These are phyloP conservation scores for Dipteronia dyeriana DNA, from an alignment of 345 rosid species.

Conservation along the genomic window DNA sequence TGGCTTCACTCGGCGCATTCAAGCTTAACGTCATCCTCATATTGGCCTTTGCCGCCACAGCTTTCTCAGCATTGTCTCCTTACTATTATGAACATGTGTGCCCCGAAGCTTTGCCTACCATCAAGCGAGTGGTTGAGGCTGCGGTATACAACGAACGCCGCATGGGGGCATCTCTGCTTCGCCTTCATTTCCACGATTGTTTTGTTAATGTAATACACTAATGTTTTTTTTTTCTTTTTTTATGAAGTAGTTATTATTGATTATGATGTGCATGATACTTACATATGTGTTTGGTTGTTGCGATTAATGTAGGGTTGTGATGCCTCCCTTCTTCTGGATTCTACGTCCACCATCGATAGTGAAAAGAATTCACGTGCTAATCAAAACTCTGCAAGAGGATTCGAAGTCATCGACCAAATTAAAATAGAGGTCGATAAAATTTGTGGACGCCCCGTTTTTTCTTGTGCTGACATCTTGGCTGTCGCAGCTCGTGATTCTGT, in stretches of 20 bases:
- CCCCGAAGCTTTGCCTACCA: conserved; percentile 51
- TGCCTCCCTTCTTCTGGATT: conserved; percentile 63
- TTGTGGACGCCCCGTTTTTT: conserved; percentile 51
- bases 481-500: conserved; percentile 66
- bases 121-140: conserved; percentile 33
- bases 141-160: conserved; percentile 50
- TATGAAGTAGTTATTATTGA: neutral
- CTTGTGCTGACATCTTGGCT: conserved; percentile 66
- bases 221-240: neutral
- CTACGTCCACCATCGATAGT: conserved; percentile 45
- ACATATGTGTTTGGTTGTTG: too few relatives aligned
- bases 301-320: conserved; percentile 59
- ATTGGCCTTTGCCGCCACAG: conserved; percentile 19
- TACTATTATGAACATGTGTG: conserved; percentile 50
- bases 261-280: neutral
- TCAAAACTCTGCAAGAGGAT: conserved; percentile 49
- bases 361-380: conserved; percentile 54
- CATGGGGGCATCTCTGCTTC: conserved; percentile 62
- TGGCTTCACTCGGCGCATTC: conserved; percentile 23
- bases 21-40: conserved; percentile 20
- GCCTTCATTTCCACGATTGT: conserved; percentile 48
- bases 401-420: conserved; percentile 60
- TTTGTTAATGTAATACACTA: conserved; percentile 11
- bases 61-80: conserved; percentile 38
- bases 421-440: conserved; percentile 52